Conservation (phyloP, 2,329 filamentous ascomycete genomes). For the Pseudocercospora cruenta region DNA sequence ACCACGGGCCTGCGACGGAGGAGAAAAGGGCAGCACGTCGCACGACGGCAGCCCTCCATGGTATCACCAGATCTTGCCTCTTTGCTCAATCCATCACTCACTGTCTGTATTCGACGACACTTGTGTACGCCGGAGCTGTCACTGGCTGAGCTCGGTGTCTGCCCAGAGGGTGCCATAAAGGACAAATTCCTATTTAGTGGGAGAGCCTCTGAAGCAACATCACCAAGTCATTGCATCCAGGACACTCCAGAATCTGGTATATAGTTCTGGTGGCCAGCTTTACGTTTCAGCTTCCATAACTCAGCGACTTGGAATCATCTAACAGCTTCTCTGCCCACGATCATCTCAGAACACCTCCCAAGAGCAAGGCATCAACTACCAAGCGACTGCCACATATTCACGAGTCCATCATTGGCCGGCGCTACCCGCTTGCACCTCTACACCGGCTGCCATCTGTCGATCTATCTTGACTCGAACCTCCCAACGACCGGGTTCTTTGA, state of each 20-base stretch:
- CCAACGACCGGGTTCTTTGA: neutral
- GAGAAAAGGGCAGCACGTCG: conserved; percentile 36
- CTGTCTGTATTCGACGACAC: conserved; percentile 36
- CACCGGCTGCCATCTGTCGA: conserved; percentile 10
- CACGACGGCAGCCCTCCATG: conserved; percentile 37
- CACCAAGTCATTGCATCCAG: conserved; percentile 24
- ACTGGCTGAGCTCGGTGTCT: conserved; percentile 35
- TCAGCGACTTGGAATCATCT: conserved; percentile 21
- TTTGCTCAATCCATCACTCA: conserved; percentile 37
- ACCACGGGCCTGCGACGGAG: conserved; percentile 33
- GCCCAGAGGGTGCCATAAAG: conserved; percentile 32
- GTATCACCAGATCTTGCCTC: conserved; percentile 42
- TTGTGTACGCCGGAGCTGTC: conserved; percentile 40
- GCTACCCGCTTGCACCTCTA: conserved; percentile 10
- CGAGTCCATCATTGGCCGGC: conserved; percentile 15
- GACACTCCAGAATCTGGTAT: conserved; percentile 25
- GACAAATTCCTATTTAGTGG: conserved; percentile 28
- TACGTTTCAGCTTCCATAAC: conserved; percentile 31
- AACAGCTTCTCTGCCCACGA: neutral
- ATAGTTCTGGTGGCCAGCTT: conserved; percentile 29
- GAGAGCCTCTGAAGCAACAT: conserved; percentile 26
- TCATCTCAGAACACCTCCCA: conserved; percentile 4
- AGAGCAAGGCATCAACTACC: neutral
- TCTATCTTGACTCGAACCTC: conserved; percentile 12
- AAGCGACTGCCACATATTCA: neutral